Base-by-base conservation (phyloP, 2,329 filamentous ascomycete species). In the Colletotrichum caudatum region DNA sequence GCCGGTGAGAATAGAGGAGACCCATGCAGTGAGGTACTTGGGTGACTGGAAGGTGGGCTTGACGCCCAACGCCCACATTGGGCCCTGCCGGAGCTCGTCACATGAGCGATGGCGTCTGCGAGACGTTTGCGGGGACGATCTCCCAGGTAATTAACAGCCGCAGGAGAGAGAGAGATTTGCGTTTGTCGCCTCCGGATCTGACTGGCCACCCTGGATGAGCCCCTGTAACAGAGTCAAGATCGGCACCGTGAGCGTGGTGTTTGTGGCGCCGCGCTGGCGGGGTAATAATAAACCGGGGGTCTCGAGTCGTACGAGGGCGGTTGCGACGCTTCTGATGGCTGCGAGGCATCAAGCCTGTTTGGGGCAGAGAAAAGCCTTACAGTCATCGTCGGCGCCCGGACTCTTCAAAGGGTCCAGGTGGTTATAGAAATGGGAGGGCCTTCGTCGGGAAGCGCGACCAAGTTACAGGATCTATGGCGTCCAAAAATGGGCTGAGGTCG, bases 101-200 rank as follows among this genome's bases (percentile, higher is more conserved):
- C 69, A 71, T 71, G 69, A 71, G 65, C 48, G 41, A 64, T n/a
- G 46, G 46, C 23, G 50, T 48, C 65, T 69, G 69, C 69, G 59
- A 56, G 65, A 56, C n/a, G 60, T 54, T n/a, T 37, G 64, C 50
- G 50, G 44, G 51, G 60, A 53, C 9, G 5, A 7, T 39, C 41
- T 46, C n/a, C 37, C 18, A 23, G 39, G 60, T 23, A 63, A 54
- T 35, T 35, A 63, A 63, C 33, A 29, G 29, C 29, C 29, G 29
- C 29, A 18, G 48, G 35, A 3, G 18, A 53, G 35, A 3, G 18
- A 53, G 20, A 1, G n/a, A 44, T 54, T 39, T 69, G 33, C 44
- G 48, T 57, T 26, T 23, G 48, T 71, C 59, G 26, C 69, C 44
- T 50, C 56, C 54, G 65, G 59, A 35, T 60, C 65, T 46, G 65